Base-by-base conservation (phyloP, 257 asterid species). In the Solanum rostratum region DNA sequence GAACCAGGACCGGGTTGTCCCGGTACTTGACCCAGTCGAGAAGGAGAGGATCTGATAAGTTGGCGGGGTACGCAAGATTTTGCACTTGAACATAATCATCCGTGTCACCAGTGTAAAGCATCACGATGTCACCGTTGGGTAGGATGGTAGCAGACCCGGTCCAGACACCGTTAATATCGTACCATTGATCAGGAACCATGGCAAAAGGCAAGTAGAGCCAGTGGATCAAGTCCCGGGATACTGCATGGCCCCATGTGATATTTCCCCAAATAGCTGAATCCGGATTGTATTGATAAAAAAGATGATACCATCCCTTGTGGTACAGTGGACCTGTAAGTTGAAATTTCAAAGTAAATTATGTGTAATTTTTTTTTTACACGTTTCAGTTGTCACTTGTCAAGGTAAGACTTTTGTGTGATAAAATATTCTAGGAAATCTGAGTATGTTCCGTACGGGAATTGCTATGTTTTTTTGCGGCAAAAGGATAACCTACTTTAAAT, bases 221-320 rank as follows among this genome's bases (percentile, higher is more conserved):
- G 89, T 92, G 91, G 84, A 95, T 92, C 1, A 95, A 82, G 85
- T 95, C 98, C 82, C 62, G 88, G 1, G 98, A 95, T 16, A 95
- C 94, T 0, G 98, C 96, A 60, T 95, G 98, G 87, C 94, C 98
- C 98, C 98, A 95, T 79, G 94, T 87, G 82, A 95, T 95, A 10
- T 90, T 90, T 30, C 98, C 98, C 98, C 98, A 95, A 5, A 94
- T 83, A 1, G 98, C 94, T 6, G 96, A 87, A 19, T 95, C 97
- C 5, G 93, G 98, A 66, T 94, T 95, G 93, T 93, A 93, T 22
- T 95, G 98, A 79, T 95, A 95, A 91, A 95, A 95, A 0, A 95
- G 84, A 81, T 95, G 98, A 80, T 95, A 95, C 98, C 98, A 94
- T 69, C 96, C 98, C 84, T 88, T 94, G 93, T 95, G 86, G 22